Percentiles rank a stretch among this genome's conserved stretches.
Conservation (phyloP, 73 alveolate genomes). For the Symbiodinium pilosum region DNA sequence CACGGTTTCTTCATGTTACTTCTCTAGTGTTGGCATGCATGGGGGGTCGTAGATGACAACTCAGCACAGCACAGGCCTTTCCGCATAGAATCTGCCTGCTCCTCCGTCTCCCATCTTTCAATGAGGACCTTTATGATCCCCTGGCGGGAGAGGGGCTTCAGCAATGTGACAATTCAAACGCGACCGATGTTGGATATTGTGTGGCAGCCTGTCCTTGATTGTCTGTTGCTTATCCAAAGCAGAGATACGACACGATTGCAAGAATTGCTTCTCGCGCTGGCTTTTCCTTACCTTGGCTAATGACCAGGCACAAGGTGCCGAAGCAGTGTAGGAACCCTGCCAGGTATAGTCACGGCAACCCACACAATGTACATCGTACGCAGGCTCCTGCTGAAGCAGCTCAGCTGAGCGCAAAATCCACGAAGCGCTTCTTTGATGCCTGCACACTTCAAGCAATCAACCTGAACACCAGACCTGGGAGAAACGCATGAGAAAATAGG, state of each 20-base stretch:
- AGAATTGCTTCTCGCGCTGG: slow-evolving; percentile 69
- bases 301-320: neutral
- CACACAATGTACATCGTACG: too few relatives aligned
- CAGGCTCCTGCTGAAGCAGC: neutral
- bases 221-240: slow-evolving; percentile 86
- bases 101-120: slow-evolving; percentile 86
- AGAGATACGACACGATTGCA: slow-evolving; percentile 80
- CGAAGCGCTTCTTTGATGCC: slow-evolving; percentile 81
- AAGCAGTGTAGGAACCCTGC: too few relatives aligned
- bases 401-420: slow-evolving; percentile 40
- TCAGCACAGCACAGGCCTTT: slow-evolving; percentile 10
- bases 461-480: too few relatives aligned
- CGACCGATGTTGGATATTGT: too few relatives aligned
- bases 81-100: slow-evolving; percentile 76
- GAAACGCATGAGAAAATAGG: too few relatives aligned
- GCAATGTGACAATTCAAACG: neutral
- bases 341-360: too few relatives aligned
- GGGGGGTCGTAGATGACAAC: too few relatives aligned
- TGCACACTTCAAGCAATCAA: too few relatives aligned
- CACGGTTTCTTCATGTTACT: too few relatives aligned
- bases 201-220: slow-evolving; percentile 58
- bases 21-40: too few relatives aligned
- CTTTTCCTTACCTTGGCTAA: slow-evolving; percentile 51
- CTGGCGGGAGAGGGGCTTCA: neutral
- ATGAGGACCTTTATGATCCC: slow-evolving; percentile 70